Percentiles rank a stretch among this genome's conserved stretches.
Conservation (phyloP, 2,329 filamentous ascomycete species). For the Cordyceps javanica region DNA sequence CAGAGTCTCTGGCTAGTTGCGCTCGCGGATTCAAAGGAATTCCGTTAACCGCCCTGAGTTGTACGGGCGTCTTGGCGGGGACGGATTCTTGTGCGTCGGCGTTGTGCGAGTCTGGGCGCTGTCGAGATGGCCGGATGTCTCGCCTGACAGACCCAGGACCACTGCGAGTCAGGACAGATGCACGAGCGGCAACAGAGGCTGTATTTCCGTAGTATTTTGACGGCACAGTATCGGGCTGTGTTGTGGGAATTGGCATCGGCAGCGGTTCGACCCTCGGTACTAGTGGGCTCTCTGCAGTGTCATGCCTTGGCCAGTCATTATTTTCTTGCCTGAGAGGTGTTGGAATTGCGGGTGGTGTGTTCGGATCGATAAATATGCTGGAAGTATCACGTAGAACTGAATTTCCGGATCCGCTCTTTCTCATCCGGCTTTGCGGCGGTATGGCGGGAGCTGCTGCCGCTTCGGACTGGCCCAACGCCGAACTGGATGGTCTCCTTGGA, state of each 20-base stretch:
- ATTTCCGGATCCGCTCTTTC: background rate
- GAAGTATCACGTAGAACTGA: background rate
- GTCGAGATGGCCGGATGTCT: slow-evolving; percentile 27
- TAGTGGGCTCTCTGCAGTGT: background rate
- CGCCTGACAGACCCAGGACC: slow-evolving; percentile 21
- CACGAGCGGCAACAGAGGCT: slow-evolving; percentile 5
- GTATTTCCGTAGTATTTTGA: background rate
- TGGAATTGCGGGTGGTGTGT: slow-evolving; percentile 12
- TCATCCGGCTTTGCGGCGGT: background rate
- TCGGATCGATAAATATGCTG: slow-evolving; percentile 14
- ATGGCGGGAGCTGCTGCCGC: background rate
- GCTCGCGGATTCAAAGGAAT: slow-evolving; percentile 42
- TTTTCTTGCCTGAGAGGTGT: background rate
- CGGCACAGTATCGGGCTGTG: background rate
- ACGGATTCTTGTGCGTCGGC: slow-evolving; percentile 19
- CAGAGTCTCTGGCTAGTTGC: slow-evolving; percentile 28
- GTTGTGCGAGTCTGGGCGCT: slow-evolving; percentile 19
- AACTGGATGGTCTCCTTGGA: background rate
- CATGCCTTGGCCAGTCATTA: background rate
- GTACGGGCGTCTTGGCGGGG: slow-evolving; percentile 30
- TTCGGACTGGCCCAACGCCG: background rate
- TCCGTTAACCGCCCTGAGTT: slow-evolving; percentile 39
- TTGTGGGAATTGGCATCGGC: slow-evolving; percentile 1
- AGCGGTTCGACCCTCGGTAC: slow-evolving; percentile 11
- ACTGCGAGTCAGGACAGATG: slow-evolving; percentile 25